Evolutionary conservation across 2,329 filamentous ascomycete species (phyloP).

Genomic region (Aureobasidium pullulans): DNA sequence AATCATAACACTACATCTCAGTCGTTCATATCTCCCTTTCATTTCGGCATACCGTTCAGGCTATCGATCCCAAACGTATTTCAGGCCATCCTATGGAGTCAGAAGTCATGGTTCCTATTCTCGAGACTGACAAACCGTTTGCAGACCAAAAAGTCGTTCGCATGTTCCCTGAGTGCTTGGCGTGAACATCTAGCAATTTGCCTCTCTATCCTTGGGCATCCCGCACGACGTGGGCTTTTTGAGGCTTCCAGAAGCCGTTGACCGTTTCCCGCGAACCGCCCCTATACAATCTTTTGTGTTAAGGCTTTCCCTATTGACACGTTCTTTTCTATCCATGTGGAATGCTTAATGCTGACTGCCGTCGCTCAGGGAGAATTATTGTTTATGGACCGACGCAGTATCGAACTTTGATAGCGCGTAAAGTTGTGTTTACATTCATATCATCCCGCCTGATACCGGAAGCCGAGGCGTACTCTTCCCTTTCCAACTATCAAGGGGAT

Average conservation of each 20-base stretch:
- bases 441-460: not conserved
- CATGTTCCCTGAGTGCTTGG: not conserved
- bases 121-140: constrained; percentile 2
- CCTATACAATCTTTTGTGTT: not conserved
- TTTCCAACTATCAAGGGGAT: not conserved
- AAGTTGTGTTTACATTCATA: not conserved
- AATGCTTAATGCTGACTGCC: not conserved
- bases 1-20: constrained; percentile 4
- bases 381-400: not conserved
- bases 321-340: not conserved
- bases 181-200: not conserved
- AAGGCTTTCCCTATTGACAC: not conserved
- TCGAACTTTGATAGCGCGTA: not conserved
- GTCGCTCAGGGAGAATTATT: not conserved
- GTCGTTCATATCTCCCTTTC: constrained; percentile 11
- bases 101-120: constrained; percentile 1
- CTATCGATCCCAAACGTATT: constrained; percentile 10
- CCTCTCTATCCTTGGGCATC: not conserved
- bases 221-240: not conserved
- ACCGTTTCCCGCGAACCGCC: not conserved
- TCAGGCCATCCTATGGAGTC: not conserved
- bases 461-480: not conserved
- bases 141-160: not conserved
- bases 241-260: constrained; percentile 5
- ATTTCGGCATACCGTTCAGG: constrained; percentile 14